These are phyloP conservation scores for Penicillium robsamsonii DNA, from an alignment of 495 filamentous ascomycete genomes.

Conservation along the genomic window DNA sequence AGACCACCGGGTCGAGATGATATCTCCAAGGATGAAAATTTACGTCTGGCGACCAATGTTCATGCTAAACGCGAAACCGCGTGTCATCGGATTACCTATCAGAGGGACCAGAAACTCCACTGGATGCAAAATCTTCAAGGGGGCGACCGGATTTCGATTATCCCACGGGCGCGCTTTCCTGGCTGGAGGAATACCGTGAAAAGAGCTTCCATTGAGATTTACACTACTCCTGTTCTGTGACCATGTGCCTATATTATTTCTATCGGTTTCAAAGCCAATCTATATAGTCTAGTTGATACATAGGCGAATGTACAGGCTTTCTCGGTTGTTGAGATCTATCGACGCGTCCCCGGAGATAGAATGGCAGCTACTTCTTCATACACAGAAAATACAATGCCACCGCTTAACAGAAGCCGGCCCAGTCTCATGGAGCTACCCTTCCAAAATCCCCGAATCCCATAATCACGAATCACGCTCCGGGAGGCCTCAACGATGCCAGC, in stretches of 20 bases:
- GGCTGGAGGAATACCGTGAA: conserved; percentile 6
- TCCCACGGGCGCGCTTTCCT: not conserved
- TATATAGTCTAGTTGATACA: not conserved
- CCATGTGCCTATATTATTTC: not conserved
- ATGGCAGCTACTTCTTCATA: conserved; percentile 54
- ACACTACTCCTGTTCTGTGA: conserved; percentile 1
- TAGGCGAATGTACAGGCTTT: not conserved
- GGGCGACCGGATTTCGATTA: conserved; percentile 3
- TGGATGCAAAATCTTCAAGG: conserved; percentile 1
- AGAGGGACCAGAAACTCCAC: not conserved
- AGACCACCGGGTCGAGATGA: conserved; percentile 27
- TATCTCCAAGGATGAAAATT: not conserved
- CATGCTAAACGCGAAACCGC: not conserved
- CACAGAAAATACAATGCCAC: conserved; percentile 63
- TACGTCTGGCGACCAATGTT: conserved; percentile 5
- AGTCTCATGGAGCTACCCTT: conserved; percentile 66
- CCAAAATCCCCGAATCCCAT: conserved; percentile 62
- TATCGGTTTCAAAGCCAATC: not conserved
- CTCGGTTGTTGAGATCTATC: not conserved
- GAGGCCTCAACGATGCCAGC: conserved; percentile 54
- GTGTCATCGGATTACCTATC: not conserved
- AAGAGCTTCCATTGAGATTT: conserved; percentile 6
- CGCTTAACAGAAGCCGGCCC: conserved; percentile 59
- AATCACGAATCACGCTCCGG: conserved; percentile 49
- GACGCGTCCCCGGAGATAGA: conserved; percentile 5